Percentiles rank a stretch among this genome's conserved stretches.
phyloP scores from a whole-genome alignment of 2,329 filamentous ascomycete species.

The Colletotrichum liriopes region DNA sequence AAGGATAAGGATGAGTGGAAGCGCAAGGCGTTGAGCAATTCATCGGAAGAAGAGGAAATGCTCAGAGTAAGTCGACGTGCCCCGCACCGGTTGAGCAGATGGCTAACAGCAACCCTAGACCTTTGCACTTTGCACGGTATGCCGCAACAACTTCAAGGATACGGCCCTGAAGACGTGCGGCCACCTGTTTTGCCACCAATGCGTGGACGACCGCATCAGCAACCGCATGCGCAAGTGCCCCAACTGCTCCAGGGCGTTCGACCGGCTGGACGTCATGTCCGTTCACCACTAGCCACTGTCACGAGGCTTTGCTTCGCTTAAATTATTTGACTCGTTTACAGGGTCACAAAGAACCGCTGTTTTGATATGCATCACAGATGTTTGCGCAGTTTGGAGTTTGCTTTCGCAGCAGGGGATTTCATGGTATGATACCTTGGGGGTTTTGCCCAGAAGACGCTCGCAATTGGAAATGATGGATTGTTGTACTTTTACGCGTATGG shows the following conservation, averaged over 20 bases:
- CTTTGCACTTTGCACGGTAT: constrained; percentile 84
- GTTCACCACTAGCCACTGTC: constrained; percentile 64
- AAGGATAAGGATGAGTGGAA: constrained; percentile 92
- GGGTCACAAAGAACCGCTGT: not conserved
- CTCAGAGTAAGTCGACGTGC: constrained; percentile 79
- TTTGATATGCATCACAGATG: constrained; percentile 28
- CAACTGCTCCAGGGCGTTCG: constrained; percentile 92
- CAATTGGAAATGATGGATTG: constrained; percentile 42
- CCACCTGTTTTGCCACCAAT: constrained; percentile 92
- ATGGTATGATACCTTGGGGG: constrained; percentile 43
- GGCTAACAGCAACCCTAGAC: constrained; percentile 52
- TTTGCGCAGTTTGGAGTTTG: constrained; percentile 39
- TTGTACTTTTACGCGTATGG: constrained; percentile 45
- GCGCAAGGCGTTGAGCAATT: constrained; percentile 84
- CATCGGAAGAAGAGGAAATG: constrained; percentile 86
- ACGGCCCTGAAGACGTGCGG: constrained; percentile 94
- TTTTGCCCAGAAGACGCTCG: constrained; percentile 30
- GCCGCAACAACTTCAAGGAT: constrained; percentile 94
- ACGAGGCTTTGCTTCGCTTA: constrained; percentile 2
- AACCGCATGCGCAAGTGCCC: constrained; percentile 97
- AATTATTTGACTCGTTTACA: not conserved
- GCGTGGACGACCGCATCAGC: constrained; percentile 89
- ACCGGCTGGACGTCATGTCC: constrained; percentile 89
- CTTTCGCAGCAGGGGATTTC: constrained; percentile 36
- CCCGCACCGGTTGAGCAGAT: not conserved